Evolutionary conservation across 1,284 basidiomycete species (phyloP), one percentile per base, ranked within the genome.

Genomic region (Ceratobasidium sp.): DNA sequence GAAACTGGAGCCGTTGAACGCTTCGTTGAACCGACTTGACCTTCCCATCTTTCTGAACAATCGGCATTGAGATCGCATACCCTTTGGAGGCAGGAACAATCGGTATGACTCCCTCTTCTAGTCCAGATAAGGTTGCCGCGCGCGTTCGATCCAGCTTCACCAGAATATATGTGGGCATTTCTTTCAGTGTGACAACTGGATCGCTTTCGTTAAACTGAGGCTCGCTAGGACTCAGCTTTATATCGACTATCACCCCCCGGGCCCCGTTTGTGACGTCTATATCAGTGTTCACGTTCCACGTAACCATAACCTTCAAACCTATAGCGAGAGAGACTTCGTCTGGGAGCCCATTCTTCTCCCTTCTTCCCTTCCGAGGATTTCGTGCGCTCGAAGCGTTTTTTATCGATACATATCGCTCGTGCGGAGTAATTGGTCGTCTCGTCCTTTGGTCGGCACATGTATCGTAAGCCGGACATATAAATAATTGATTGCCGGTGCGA

Each of bases 301-400:
- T 78, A 5, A 78, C 78, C 78, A 79, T 78, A 4, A 66, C 69
- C 20, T 78, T 46, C 85, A 87, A 86, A 0, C 87, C 87, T 0
- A 86, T 80, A 0, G 85, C 84, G 1, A 88, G n/a, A 54, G 84
- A 80, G 2, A 87, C 78, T 6, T 15, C 23, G 44, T 68, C 66
- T 52, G 66, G 66, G 3, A 62, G 15, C 7, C 52, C 26, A 7
- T 38, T 38, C n/a, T 40, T 68, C n/a, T 68, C 61, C 10, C 33
- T 42, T 23, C 33, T n/a, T 20, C 61, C 61, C 20, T 62, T 42
- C 42, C 38, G 10, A 40, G 61, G 17, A 42, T 42, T 42, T 20
- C 38, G 61, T 2, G 33, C 38, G 28, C 61, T 42, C 20, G 57
- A 9, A 38, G 33, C 40, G 17, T 38, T 40, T 23, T 62, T 62